Evolutionary conservation across 106 monocot genomes (phyloP).

Genomic region (Acanthochlamys bracteata): DNA sequence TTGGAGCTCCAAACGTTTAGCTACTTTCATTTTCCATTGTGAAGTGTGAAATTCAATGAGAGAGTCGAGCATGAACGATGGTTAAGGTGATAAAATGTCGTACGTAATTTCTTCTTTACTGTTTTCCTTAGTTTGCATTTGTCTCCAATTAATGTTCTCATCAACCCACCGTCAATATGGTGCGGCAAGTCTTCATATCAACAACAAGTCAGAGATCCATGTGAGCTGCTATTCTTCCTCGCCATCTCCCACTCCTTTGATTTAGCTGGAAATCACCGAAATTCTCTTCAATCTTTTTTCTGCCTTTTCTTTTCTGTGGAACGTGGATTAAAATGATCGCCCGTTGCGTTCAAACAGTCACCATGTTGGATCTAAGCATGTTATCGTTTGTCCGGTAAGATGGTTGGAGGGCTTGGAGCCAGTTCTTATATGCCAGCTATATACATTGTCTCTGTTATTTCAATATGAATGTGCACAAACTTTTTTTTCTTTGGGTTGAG

Average conservation of each 20-base stretch:
- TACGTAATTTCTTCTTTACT: neutral
- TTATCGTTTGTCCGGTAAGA: too few species aligned
- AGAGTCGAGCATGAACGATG: too few species aligned
- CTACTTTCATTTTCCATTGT: too few species aligned
- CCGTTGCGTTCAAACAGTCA: neutral
- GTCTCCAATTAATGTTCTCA: neutral
- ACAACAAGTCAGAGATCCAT: neutral
- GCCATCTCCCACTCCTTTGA: neutral
- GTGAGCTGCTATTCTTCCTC: neutral
- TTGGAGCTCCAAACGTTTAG: too few species aligned
- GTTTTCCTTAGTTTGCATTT: neutral
- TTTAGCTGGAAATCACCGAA: neutral
- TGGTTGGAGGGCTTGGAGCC: too few species aligned
- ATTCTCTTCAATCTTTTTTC: neutral
- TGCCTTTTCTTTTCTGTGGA: neutral
- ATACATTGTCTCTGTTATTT: too few species aligned
- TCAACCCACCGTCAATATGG: neutral
- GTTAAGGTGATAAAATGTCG: neutral
- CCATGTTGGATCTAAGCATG: neutral
- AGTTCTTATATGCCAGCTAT: too few species aligned
- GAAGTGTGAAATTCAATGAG: too few species aligned
- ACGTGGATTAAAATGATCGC: too few species aligned
- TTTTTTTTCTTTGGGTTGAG: too few species aligned
- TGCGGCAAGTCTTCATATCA: neutral
- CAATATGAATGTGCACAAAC: too few species aligned